Base-by-base conservation (phyloP, 192 early-diverging fungal genomes). In the Coemansia javaensis region DNA sequence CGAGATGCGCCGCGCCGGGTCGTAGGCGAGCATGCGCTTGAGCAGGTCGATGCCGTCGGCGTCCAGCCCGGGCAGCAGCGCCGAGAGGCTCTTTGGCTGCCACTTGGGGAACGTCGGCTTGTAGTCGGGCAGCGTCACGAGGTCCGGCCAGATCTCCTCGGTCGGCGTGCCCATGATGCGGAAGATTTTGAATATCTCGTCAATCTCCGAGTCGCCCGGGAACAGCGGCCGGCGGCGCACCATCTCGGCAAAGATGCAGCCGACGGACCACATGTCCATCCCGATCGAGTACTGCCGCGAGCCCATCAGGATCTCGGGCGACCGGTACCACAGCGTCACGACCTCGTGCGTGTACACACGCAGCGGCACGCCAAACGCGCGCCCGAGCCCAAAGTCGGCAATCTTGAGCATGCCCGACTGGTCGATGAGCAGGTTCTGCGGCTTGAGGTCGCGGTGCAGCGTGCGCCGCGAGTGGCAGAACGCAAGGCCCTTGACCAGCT, bases 161-260 rank as follows among this genome's bases (percentile, higher is more conserved):
- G 71, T 88, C 5, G 96, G 96, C 39, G 82, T 81, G n/a, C 96
- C 96, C 8, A 95, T 52, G 12, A 93, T 59, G 38, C 86, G 83
- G 56, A 97, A 95, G 15, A 95, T 93, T 81, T 84, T 79, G 31
- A 79, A 73, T 9, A 90, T 53, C 68, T 91, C 89, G 53, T 86
- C 87, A 38, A 88, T 82, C 49, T 89, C 93, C 36, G 84, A 85
- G 40, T 70, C 59, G 40, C 91, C 96, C 31, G 83, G 84, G 13
- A 93, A 55, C 30, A 96, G 53, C 12, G 96, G 91, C 51, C 86
- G 79, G 32, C 88, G 87, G 41, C 86, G 84, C 11, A 93, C 74
- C 33, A 99, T 59, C 62, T 99, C 96, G 14, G 81, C 96, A 81
- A 99, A 94, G 21, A 99, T 99, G 57, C 96, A 99, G 4, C 96